These are phyloP conservation scores for Endotrypanum monterogeii DNA, from an alignment of 208 protist genomes.

Conservation along the genomic window DNA sequence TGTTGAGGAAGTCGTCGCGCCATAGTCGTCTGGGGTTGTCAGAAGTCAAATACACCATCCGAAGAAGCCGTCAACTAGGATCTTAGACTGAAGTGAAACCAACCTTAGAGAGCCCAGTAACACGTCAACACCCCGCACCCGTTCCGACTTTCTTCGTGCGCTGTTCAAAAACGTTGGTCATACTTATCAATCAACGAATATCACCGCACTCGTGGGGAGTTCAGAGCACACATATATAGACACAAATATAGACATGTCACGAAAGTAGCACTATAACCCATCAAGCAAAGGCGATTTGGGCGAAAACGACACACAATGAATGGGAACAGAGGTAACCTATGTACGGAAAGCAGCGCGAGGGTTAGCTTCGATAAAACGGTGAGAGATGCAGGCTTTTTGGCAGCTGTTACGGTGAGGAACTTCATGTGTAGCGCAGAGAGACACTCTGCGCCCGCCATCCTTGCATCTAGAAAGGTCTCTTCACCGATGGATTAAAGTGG, in stretches of 20 bases:
- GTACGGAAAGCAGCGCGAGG: background rate
- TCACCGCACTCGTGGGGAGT: background rate
- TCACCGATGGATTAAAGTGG: too few species aligned
- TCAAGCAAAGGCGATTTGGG: background rate
- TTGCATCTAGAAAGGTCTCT: background rate
- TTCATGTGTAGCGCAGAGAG: background rate
- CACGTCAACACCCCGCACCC: background rate
- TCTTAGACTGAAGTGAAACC: background rate
- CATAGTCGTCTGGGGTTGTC: too few species aligned
- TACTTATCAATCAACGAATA: background rate
- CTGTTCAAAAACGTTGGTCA: too few species aligned
- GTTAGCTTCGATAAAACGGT: background rate
- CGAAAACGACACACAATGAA: background rate
- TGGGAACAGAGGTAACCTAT: background rate
- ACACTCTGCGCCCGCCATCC: background rate
- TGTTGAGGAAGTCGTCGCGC: too few species aligned
- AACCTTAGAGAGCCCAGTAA: background rate
- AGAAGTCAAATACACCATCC: too few species aligned
- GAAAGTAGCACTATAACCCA: background rate
- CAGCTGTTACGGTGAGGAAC: background rate
- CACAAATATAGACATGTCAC: background rate
- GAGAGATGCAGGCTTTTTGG: background rate
- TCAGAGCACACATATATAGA: background rate
- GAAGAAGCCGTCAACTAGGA: too few species aligned
- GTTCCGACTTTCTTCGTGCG: background rate